phyloP scores from a whole-genome alignment of 371 early-diverging fungal genomes.

The Syncephalis plumigaleata region DNA sequence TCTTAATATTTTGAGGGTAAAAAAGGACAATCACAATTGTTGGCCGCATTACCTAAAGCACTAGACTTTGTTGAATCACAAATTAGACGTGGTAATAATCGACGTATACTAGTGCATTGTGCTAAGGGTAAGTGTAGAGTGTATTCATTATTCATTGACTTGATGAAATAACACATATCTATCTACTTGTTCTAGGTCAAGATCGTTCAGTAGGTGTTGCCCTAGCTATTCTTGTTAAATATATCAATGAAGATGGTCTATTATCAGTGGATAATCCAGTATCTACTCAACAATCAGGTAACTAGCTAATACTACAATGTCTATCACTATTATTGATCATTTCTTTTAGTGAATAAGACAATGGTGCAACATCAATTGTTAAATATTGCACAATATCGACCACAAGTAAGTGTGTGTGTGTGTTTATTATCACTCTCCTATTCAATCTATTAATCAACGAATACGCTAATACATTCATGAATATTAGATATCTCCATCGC shows the following conservation, averaged over 20 bases:
- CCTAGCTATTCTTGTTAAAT: constrained; percentile 37
- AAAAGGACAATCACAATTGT: constrained; percentile 39
- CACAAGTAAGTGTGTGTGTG: constrained; percentile 18
- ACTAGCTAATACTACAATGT: too few species aligned
- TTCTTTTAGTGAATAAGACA: constrained; percentile 35
- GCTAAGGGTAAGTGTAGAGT: constrained; percentile 9
- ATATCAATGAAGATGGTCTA: constrained; percentile 23
- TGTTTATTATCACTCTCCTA: too few species aligned
- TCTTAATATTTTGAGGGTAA: constrained; percentile 51
- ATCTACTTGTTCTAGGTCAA: too few species aligned
- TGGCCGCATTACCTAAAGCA: constrained; percentile 28
- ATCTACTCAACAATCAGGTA: too few species aligned
- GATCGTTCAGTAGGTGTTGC: constrained; percentile 60
- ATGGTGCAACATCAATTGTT: constrained; percentile 41
- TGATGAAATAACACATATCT: constrained; percentile 3
- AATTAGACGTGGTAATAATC: constrained; percentile 10
- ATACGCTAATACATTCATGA: too few species aligned
- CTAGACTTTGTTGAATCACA: constrained; percentile 21
- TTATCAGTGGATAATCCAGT: constrained; percentile 1
- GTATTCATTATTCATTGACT: not conserved
- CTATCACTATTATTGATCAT: too few species aligned
- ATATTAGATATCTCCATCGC: constrained; percentile 14
- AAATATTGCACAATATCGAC: constrained; percentile 40
- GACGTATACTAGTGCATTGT: constrained; percentile 16
- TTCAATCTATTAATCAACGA: too few species aligned